Evolutionary conservation across 2,329 filamentous ascomycete genomes (phyloP).

Genomic region (Volutella citrinella): DNA sequence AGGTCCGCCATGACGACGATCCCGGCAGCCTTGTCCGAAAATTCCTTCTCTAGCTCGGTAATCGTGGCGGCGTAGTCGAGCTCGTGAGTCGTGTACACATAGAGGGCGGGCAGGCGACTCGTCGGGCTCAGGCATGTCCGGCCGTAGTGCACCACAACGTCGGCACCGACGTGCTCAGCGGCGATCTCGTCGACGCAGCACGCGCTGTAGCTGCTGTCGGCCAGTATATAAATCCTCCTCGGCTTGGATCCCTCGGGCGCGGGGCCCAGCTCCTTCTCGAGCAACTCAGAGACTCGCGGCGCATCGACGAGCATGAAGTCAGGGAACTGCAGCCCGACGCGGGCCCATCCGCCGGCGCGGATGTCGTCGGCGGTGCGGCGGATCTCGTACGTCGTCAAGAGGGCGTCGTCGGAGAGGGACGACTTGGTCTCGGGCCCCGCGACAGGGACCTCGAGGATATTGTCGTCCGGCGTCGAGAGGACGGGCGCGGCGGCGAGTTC

Average conservation of each 20-base stretch:
- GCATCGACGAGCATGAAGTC: constrained; percentile 89
- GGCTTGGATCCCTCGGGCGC: constrained; percentile 13
- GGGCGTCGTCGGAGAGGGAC: constrained; percentile 59
- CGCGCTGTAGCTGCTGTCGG: constrained; percentile 93
- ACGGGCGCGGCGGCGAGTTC: constrained; percentile 54
- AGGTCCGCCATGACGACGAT: constrained; percentile 86
- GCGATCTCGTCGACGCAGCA: constrained; percentile 98
- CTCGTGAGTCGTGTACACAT: constrained; percentile 77
- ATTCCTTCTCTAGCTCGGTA: constrained; percentile 64
- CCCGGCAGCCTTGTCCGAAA: constrained; percentile 59
- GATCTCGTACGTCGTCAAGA: constrained; percentile 80
- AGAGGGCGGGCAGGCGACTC: constrained; percentile 79
- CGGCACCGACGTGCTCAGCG: constrained; percentile 86
- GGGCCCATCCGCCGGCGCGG: constrained; percentile 64
- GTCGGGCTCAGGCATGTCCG: constrained; percentile 90
- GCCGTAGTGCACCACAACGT: constrained; percentile 93
- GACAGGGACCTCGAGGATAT: constrained; percentile 53
- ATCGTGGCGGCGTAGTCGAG: constrained; percentile 60
- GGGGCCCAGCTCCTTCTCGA: constrained; percentile 24
- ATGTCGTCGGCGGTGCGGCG: constrained; percentile 76
- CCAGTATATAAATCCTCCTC: constrained; percentile 72
- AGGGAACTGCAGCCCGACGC: constrained; percentile 91
- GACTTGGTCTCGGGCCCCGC: constrained; percentile 31
- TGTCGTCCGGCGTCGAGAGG: constrained; percentile 62
- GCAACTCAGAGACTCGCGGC: constrained; percentile 69